A percentile compares a stretch with the other conserved stretches of the same genome.
Conservation (phyloP, 768 basidiomycete species). For the Boletus vinaceobasis region DNA sequence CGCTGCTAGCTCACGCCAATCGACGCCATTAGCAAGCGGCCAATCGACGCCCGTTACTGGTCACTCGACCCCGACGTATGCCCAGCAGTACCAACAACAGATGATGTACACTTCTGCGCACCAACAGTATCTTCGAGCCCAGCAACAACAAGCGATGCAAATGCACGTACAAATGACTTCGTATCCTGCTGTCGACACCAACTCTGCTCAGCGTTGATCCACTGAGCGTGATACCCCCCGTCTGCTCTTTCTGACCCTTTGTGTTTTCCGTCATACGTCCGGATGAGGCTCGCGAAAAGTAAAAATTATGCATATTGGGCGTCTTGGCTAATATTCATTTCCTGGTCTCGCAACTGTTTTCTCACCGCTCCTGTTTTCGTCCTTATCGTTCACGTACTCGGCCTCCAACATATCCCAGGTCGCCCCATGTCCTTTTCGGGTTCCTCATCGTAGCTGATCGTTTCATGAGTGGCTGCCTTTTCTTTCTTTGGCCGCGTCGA, state of each 20-base stretch:
- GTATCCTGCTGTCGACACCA: conserved; percentile 17
- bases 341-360: conserved; percentile 4
- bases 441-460: conserved; percentile 10
- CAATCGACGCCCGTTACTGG: conserved; percentile 31
- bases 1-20: conserved; percentile 32
- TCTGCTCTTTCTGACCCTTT: background rate
- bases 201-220: conserved; percentile 15
- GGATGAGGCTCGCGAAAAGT: conserved; percentile 24
- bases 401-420: conserved; percentile 35
- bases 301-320: conserved; percentile 37
- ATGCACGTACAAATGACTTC: conserved; percentile 26
- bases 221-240: conserved; percentile 16
- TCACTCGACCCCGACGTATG: conserved; percentile 30
- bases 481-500: conserved; percentile 4
- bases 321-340: conserved; percentile 27
- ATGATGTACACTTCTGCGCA: conserved; percentile 37
- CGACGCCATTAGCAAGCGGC: conserved; percentile 31
- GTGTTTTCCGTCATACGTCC: background rate
- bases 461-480: background rate
- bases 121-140: conserved; percentile 36
- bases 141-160: conserved; percentile 33
- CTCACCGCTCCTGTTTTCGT: conserved; percentile 11
- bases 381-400: conserved; percentile 14
- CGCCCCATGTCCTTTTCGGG: conserved; percentile 11
- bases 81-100: conserved; percentile 36